Evolutionary conservation across 2,329 filamentous ascomycete species (phyloP).

Genomic region (Curvularia lunata): DNA sequence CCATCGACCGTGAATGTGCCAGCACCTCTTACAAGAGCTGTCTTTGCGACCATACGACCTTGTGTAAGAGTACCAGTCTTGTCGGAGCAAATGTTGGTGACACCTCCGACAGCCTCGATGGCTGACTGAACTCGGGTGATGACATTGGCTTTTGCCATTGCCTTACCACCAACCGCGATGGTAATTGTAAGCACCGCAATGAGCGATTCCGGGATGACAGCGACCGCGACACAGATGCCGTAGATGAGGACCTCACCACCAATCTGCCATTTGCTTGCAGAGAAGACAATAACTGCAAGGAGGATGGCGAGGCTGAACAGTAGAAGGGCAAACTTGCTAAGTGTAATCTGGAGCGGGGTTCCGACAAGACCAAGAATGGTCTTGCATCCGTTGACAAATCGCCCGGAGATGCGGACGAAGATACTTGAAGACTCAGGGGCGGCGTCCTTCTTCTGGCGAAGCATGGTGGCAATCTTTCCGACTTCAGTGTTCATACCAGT

Average conservation of each 20-base stretch:
- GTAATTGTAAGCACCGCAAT: constrained; percentile 73
- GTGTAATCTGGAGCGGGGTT: constrained; percentile 82
- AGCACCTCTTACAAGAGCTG: constrained; percentile 46
- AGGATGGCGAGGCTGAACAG: constrained; percentile 65
- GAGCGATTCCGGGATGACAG: constrained; percentile 59
- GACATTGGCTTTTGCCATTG: constrained; percentile 51
- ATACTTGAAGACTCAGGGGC: constrained; percentile 56
- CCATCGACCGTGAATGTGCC: constrained; percentile 43
- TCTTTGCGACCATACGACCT: constrained; percentile 50
- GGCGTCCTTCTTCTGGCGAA: constrained; percentile 67
- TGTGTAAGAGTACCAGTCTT: constrained; percentile 52
- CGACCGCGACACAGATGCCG: constrained; percentile 56
- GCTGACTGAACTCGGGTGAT: constrained; percentile 50
- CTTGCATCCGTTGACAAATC: constrained; percentile 49
- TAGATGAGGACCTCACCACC: constrained; percentile 56
- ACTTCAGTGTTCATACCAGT: constrained; percentile 79
- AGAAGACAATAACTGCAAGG: constrained; percentile 72
- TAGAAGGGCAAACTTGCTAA: constrained; percentile 76
- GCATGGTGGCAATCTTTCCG: constrained; percentile 73
- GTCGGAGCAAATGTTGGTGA: constrained; percentile 52
- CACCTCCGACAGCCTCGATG: constrained; percentile 51
- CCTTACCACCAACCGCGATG: constrained; percentile 57
- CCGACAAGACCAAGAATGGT: constrained; percentile 71
- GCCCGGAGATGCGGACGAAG: constrained; percentile 30
- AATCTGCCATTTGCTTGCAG: constrained; percentile 60